Evolutionary conservation across 192 early-diverging fungal species (phyloP).

Genomic region (Linderina pennispora): DNA sequence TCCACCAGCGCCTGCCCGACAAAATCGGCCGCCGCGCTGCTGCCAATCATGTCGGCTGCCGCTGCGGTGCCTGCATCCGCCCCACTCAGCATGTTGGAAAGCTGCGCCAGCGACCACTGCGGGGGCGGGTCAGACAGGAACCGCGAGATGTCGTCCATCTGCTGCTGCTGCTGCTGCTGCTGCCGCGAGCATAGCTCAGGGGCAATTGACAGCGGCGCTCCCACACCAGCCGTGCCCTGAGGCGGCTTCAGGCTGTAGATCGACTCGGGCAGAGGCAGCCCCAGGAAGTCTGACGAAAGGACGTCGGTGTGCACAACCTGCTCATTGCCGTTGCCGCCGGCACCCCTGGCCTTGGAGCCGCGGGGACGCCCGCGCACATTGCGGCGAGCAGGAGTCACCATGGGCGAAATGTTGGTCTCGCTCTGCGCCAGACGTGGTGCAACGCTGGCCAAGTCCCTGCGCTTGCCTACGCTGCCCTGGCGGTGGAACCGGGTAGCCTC

Average conservation of each 20-base stretch:
- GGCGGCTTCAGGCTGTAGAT: conserved; percentile 36
- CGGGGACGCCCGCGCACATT: too few relatives aligned
- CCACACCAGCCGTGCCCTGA: neutral
- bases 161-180: conserved; percentile 14
- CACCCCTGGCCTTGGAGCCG: too few relatives aligned
- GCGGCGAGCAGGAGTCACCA: conserved; percentile 10
- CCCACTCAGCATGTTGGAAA: conserved; percentile 27
- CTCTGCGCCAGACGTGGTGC: conserved; percentile 41
- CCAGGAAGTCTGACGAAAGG: conserved; percentile 43
- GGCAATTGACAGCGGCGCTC: conserved; percentile 11
- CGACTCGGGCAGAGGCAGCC: conserved; percentile 36
- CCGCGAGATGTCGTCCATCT: conserved; percentile 26
- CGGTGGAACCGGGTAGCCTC: conserved; percentile 44
- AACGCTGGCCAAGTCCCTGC: conserved; percentile 14
- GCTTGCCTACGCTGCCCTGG: conserved; percentile 24
- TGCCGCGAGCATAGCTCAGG: conserved; percentile 29
- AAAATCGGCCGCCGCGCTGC: conserved; percentile 18
- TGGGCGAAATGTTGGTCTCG: conserved; percentile 27
- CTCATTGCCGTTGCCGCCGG: conserved; percentile 3
- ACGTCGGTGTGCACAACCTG: conserved; percentile 33
- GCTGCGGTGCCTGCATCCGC: neutral
- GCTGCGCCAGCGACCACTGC: conserved; percentile 41
- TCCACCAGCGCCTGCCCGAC: conserved; percentile 34
- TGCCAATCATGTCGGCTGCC: conserved; percentile 10
- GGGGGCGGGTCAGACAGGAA: conserved; percentile 17